A percentile compares a stretch with the other conserved stretches of the same genome.
Conservation (phyloP, 495 filamentous ascomycete genomes). For the Acidomyces sp. region DNA sequence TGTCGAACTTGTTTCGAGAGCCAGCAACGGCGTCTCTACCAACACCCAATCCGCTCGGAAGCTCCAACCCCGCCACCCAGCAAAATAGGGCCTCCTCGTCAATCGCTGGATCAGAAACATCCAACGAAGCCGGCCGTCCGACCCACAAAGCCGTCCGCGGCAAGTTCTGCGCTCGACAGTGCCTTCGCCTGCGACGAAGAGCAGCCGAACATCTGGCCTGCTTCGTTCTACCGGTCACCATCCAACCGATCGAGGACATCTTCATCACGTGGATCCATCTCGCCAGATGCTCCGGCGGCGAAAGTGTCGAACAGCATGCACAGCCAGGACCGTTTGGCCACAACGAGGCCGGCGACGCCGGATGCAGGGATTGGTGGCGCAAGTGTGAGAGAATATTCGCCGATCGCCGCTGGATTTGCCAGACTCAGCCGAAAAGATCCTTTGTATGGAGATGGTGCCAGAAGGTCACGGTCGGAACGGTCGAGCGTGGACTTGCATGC, state of each 20-base stretch:
- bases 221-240: not conserved
- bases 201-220: not conserved
- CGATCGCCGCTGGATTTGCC: not conserved
- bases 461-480: too few species aligned
- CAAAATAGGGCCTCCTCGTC: not conserved
- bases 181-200: slow-evolving; percentile 1
- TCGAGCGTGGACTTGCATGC: too few species aligned
- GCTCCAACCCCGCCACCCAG: not conserved
- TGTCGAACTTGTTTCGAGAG: slow-evolving; percentile 4
- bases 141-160: slow-evolving; percentile 1
- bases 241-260: not conserved
- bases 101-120: not conserved
- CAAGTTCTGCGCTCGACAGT: not conserved
- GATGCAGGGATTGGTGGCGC: not conserved
- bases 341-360: not conserved
- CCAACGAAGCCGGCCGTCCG: not conserved
- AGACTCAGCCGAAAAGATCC: not conserved
- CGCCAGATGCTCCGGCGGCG: too few species aligned
- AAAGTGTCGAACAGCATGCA: too few species aligned
- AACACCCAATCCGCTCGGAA: not conserved
- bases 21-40: slow-evolving; percentile 4
- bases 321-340: not conserved
- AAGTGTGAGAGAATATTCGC: not conserved
- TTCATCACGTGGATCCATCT: not conserved
- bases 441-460: too few species aligned